These are phyloP conservation scores for Ascobolus immersus DNA, from an alignment of 495 filamentous ascomycete genomes.

Conservation along the genomic window DNA sequence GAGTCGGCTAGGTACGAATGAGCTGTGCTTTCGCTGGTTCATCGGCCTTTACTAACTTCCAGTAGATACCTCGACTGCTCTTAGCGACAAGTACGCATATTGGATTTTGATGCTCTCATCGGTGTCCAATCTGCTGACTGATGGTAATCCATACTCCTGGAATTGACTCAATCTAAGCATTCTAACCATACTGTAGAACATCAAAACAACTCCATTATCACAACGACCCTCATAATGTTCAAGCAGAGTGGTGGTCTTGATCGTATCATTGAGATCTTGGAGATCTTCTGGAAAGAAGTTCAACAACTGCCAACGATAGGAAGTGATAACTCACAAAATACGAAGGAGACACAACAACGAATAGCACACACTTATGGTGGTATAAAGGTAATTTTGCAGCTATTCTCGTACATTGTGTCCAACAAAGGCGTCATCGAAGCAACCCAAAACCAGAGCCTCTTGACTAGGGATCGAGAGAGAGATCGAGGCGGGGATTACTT, in stretches of 20 bases:
- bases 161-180: neutral
- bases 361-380: conserved; percentile 35
- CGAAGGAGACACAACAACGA: conserved; percentile 22
- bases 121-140: conserved; percentile 52
- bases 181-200: conserved; percentile 22
- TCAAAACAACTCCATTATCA: conserved; percentile 33
- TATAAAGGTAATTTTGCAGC: conserved; percentile 59
- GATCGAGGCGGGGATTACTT: conserved; percentile 42
- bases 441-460: conserved; percentile 34
- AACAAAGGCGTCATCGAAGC: conserved; percentile 60
- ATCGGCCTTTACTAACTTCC: neutral
- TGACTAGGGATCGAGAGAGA: conserved; percentile 28
- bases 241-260: conserved; percentile 54
- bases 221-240: conserved; percentile 61
- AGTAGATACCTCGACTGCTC: conserved; percentile 13
- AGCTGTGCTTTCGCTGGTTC: no score
- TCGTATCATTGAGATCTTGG: conserved; percentile 43
- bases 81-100: conserved; percentile 36
- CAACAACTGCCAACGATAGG: conserved; percentile 17
- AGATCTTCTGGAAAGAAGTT: conserved; percentile 46
- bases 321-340: conserved; percentile 19
- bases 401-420: conserved; percentile 50
- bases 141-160: conserved; percentile 22
- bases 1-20: conserved; percentile 12
- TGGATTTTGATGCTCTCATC: conserved; percentile 57